Percentiles rank a stretch among this genome's conserved stretches.
Evolutionary conservation across 1,284 basidiomycete species (phyloP).

Genomic region (Cutaneotrichosporon arboriforme): DNA sequence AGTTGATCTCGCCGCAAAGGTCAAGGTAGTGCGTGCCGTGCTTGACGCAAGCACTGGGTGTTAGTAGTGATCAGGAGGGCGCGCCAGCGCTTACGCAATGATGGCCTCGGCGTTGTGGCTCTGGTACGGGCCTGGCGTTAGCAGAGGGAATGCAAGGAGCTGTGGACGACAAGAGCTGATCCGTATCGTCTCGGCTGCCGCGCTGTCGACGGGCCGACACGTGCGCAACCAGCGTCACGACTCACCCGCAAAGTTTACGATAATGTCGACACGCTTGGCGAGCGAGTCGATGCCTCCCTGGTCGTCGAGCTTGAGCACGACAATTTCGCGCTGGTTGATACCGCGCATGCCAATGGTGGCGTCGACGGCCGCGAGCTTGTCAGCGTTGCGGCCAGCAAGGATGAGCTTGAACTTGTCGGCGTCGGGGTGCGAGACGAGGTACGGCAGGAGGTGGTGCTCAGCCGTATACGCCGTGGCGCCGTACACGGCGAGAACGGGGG

Average conservation of each 20-base stretch:
- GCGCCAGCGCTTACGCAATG: constrained; percentile 20
- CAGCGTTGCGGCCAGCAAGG: constrained; percentile 37
- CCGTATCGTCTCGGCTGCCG: no score
- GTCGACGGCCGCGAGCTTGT: constrained; percentile 31
- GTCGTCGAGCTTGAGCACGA: constrained; percentile 27
- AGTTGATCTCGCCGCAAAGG: constrained; percentile 56
- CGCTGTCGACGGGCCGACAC: no score
- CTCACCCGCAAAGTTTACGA: constrained; percentile 41
- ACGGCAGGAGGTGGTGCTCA: constrained; percentile 28
- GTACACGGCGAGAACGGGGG: constrained; percentile 39
- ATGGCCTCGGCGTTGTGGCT: constrained; percentile 34
- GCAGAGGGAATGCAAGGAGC: no score
- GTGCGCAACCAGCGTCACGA: constrained; percentile 2
- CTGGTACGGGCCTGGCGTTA: constrained; percentile 31
- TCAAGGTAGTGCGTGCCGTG: constrained; percentile 62
- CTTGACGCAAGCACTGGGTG: constrained; percentile 53
- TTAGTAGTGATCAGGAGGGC: constrained; percentile 2
- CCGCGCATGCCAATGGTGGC: background rate
- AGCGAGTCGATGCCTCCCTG: constrained; percentile 24
- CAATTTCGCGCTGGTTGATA: constrained; percentile 16
- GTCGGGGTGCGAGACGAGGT: constrained; percentile 39
- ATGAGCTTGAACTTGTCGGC: constrained; percentile 30
- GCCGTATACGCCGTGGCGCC: constrained; percentile 45
- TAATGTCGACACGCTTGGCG: constrained; percentile 28
- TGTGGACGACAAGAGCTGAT: constrained; percentile 2